These are phyloP conservation scores for Malus hybrid DNA, from an alignment of 331 rosid genomes.

Conservation along the genomic window DNA sequence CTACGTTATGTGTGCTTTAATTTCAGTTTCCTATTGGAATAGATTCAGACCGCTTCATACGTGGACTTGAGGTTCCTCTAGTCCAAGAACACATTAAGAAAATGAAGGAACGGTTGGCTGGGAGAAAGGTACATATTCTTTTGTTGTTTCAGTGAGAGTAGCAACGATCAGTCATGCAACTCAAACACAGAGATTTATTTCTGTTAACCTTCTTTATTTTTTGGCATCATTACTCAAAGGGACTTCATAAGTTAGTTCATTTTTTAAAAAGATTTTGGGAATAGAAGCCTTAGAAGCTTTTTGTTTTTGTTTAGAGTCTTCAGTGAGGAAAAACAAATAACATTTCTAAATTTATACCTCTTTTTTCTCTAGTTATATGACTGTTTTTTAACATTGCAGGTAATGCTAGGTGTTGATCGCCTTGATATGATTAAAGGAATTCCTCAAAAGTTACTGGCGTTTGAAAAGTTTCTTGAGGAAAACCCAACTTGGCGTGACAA, in stretches of 20 bases:
- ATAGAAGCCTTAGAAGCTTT: not conserved
- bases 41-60: slow-evolving; percentile 70
- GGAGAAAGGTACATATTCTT: slow-evolving; percentile 54
- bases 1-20: slow-evolving; percentile 7
- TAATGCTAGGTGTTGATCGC: slow-evolving; percentile 91
- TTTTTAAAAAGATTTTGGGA: not conserved
- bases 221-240: not conserved
- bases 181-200: not conserved
- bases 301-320: not conserved
- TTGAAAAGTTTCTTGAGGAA: slow-evolving; percentile 91
- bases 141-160: slow-evolving; percentile 2
- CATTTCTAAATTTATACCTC: not conserved
- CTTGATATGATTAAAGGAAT: slow-evolving; percentile 96
- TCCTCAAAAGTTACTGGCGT: slow-evolving; percentile 88
- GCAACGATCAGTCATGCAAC: not conserved
- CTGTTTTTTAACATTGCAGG: slow-evolving; percentile 41
- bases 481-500: slow-evolving; percentile 61
- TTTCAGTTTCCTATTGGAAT: slow-evolving; percentile 88
- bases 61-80: slow-evolving; percentile 47
- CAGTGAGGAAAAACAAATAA: not conserved
- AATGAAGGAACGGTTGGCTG: slow-evolving; percentile 67
- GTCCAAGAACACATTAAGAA: slow-evolving; percentile 60
- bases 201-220: not conserved
- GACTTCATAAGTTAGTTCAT: not conserved
- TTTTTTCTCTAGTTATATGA: not conserved